These are phyloP conservation scores for Rhodosporidiobolus sp. DNA, from an alignment of 768 basidiomycete species.

Conservation along the genomic window DNA sequence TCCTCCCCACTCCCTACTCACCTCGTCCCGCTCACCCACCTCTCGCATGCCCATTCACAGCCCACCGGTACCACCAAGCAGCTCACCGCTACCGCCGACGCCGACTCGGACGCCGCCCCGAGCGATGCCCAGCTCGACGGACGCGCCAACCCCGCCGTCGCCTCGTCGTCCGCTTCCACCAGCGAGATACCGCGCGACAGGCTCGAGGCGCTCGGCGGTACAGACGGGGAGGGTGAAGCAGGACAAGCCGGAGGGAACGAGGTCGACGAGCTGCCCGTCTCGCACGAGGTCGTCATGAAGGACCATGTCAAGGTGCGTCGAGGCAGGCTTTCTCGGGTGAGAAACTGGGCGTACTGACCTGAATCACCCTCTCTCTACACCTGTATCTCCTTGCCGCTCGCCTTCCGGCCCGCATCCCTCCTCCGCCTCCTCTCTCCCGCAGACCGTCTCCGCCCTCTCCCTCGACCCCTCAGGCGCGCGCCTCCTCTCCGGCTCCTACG, in stretches of 20 bases:
- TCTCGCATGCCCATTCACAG: background rate
- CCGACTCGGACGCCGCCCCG: no score
- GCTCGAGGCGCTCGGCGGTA: conserved; percentile 6
- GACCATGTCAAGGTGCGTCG: conserved; percentile 78
- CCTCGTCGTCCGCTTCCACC: no score
- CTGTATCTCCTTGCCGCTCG: background rate
- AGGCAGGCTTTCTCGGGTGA: no score
- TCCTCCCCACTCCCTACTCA: background rate
- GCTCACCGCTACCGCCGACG: no score
- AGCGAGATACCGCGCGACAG: no score
- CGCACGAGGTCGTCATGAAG: conserved; percentile 86
- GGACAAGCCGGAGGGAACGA: conserved; percentile 46
- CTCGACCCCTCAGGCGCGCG: conserved; percentile 93
- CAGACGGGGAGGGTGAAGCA: conserved; percentile 2
- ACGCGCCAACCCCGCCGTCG: no score
- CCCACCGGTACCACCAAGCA: no score
- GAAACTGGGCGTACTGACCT: no score
- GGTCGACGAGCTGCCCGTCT: conserved; percentile 69
- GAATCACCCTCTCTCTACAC: background rate
- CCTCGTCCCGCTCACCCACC: no score
- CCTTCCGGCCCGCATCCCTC: background rate
- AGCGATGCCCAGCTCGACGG: no score
- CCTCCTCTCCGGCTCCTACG: conserved; percentile 84
- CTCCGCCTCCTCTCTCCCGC: background rate
- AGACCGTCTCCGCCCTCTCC: conserved; percentile 82